These are phyloP conservation scores for Tulasnella sp. DNA, from an alignment of 768 basidiomycete genomes.

Conservation along the genomic window DNA sequence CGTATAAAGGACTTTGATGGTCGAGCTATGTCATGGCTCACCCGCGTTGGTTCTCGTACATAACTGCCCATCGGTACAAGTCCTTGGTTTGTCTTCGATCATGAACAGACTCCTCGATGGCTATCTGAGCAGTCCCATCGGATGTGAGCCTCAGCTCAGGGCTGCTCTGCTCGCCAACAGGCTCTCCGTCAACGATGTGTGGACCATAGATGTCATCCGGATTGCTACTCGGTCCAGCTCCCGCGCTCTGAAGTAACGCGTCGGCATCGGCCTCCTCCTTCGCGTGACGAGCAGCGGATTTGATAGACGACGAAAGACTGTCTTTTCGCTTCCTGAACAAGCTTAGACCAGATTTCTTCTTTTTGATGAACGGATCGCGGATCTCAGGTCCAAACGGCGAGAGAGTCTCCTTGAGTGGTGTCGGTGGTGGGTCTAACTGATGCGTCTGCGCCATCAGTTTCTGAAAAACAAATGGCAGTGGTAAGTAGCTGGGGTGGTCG, in stretches of 20 bases:
- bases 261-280: not conserved
- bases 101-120: not conserved
- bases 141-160: not conserved
- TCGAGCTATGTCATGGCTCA: conserved; percentile 31
- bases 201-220: conserved; percentile 19
- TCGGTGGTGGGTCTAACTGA: not conserved
- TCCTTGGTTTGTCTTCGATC: conserved; percentile 25
- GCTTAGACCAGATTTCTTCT: not conserved
- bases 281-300: not conserved
- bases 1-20: too few relatives aligned
- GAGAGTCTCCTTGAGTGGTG: not conserved
- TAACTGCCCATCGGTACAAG: conserved; percentile 60
- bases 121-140: not conserved
- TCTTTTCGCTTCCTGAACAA: not conserved
- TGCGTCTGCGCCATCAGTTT: not conserved
- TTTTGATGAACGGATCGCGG: conserved; percentile 1
- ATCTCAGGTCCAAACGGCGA: not conserved
- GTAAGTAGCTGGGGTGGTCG: not conserved
- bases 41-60: conserved; percentile 83
- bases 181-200: not conserved
- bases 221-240: not conserved
- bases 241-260: not conserved
- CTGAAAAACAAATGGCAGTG: not conserved
- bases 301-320: not conserved
- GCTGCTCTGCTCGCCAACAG: not conserved